Evolutionary conservation across 148 eudicot genomes (phyloP).

Genomic region (Agrostemma githago): DNA sequence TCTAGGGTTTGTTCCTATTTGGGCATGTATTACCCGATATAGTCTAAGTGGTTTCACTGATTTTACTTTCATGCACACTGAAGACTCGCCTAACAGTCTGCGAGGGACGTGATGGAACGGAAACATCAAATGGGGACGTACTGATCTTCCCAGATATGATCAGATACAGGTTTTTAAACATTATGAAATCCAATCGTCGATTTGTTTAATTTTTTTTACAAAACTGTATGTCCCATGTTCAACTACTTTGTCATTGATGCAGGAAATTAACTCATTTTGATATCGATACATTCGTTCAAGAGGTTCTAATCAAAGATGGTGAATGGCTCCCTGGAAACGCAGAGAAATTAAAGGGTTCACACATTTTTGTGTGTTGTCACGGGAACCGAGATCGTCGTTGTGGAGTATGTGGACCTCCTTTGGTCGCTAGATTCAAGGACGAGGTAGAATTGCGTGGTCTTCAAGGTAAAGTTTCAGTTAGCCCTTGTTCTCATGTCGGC

Average conservation of each 20-base stretch:
- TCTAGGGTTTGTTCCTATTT: not conserved
- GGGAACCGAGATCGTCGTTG: conserved; percentile 90
- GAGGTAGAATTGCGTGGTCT: conserved; percentile 69
- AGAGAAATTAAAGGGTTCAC: conserved; percentile 66
- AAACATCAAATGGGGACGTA: conserved; percentile 97
- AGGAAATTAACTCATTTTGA: conserved; percentile 99
- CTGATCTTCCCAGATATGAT: conserved; percentile 98
- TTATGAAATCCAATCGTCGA: not conserved
- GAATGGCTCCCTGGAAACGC: conserved; percentile 97
- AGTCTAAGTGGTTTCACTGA: too few relatives aligned
- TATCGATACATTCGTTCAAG: conserved; percentile 95
- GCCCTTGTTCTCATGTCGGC: conserved; percentile 96
- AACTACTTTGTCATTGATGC: conserved; percentile 21
- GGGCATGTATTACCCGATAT: not conserved
- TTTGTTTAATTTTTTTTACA: not conserved
- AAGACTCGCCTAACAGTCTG: conserved; percentile 93
- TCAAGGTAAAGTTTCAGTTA: conserved; percentile 74
- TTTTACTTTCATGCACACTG: conserved; percentile 18
- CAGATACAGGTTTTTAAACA: conserved; percentile 71
- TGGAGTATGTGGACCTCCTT: conserved; percentile 95
- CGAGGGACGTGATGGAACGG: conserved; percentile 98
- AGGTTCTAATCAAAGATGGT: conserved; percentile 85
- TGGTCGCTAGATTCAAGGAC: conserved; percentile 69
- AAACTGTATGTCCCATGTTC: not conserved
- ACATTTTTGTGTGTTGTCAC: conserved; percentile 89